phyloP scores from a whole-genome alignment of 2,329 filamentous ascomycete genomes.

The Mycocentrospora acerina region DNA sequence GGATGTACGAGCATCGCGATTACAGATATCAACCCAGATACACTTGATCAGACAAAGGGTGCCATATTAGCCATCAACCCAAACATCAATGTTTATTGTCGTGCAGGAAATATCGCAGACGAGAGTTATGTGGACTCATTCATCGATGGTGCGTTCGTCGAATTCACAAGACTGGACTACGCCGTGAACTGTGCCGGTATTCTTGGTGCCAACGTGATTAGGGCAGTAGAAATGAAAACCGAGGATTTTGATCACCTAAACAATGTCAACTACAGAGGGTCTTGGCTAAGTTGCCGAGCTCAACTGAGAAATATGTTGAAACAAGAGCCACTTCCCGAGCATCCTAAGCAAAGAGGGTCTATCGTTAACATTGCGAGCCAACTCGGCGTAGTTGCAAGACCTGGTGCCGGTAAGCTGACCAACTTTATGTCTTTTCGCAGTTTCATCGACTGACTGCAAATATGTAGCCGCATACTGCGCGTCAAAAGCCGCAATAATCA shows the following conservation, averaged over 20 bases:
- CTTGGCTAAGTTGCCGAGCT: constrained; percentile 58
- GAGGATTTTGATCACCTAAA: constrained; percentile 57
- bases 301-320: constrained; percentile 54
- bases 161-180: constrained; percentile 57
- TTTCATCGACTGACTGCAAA: constrained; percentile 7
- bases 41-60: constrained; percentile 39
- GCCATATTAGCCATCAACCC: constrained; percentile 21
- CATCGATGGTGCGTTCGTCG: constrained; percentile 35
- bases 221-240: constrained; percentile 51
- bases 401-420: constrained; percentile 22
- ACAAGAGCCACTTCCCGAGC: constrained; percentile 51
- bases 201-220: constrained; percentile 43
- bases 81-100: constrained; percentile 34
- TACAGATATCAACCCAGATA: constrained; percentile 52
- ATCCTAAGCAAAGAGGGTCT: constrained; percentile 39
- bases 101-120: constrained; percentile 53
- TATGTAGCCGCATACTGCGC: constrained; percentile 56
- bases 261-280: constrained; percentile 58
- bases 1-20: constrained; percentile 57
- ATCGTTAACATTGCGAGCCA: constrained; percentile 60
- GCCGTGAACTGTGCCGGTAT: constrained; percentile 59
- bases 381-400: constrained; percentile 45
- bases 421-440: not conserved
- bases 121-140: constrained; percentile 49
- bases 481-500: constrained; percentile 61